phyloP scores from a whole-genome alignment of 2,329 filamentous ascomycete species.

The Cyphellophora europaea region DNA sequence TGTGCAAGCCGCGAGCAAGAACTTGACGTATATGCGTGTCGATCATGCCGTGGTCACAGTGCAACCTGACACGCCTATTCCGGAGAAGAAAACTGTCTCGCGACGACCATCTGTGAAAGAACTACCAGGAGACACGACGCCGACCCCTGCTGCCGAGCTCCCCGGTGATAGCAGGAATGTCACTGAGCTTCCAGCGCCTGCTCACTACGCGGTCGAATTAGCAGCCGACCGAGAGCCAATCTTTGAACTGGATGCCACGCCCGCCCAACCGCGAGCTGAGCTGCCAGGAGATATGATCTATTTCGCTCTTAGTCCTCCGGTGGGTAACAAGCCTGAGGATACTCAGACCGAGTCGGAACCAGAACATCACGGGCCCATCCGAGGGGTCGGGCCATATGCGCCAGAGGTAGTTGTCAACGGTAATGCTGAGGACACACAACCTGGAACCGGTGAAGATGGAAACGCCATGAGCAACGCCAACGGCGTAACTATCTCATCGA shows the following conservation, averaged over 20 bases:
- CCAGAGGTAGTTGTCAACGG: constrained; percentile 14
- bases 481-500: too few relatives aligned
- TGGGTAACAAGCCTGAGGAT: constrained; percentile 26
- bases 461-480: too few relatives aligned
- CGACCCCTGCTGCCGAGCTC: constrained; percentile 19
- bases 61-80: constrained; percentile 21
- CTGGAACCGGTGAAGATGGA: too few relatives aligned
- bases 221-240: constrained; percentile 21
- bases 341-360: constrained; percentile 28
- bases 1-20: constrained; percentile 35
- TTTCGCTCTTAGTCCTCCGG: constrained; percentile 22
- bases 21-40: constrained; percentile 44
- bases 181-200: constrained; percentile 15
- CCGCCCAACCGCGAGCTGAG: constrained; percentile 24
- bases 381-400: constrained; percentile 18
- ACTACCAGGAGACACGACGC: constrained; percentile 2
- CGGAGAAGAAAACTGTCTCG: constrained; percentile 18
- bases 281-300: constrained; percentile 27
- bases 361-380: constrained; percentile 11
- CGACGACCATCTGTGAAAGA: constrained; percentile 7
- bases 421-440: neutral
- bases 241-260: constrained; percentile 30
- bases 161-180: constrained; percentile 22
- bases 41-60: constrained; percentile 47
- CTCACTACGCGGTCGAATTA: constrained; percentile 23